Conservation (phyloP, 2,329 filamentous ascomycete genomes). For the Plenodomus lindquistii region DNA sequence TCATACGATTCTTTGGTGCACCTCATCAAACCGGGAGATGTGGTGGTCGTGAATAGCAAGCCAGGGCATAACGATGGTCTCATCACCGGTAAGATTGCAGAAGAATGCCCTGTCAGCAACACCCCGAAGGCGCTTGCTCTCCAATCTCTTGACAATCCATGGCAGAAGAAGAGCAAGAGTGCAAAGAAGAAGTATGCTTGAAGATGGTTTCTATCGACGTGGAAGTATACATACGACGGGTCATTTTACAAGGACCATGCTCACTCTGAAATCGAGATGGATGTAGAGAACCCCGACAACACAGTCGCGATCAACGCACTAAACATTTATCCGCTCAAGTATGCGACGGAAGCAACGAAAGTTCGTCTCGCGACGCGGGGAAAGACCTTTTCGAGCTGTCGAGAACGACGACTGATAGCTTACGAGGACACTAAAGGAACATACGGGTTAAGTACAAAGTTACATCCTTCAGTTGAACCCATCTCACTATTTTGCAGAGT, state of each 20-base stretch:
- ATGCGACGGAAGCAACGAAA: background rate
- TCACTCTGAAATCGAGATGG: too few relatives aligned
- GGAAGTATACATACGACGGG: constrained; percentile 11
- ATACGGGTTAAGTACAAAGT: constrained; percentile 2
- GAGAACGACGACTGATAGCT: constrained; percentile 1
- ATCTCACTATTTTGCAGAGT: background rate
- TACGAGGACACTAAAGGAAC: constrained; percentile 2
- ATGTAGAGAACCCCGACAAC: too few relatives aligned
- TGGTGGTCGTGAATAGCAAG: constrained; percentile 4
- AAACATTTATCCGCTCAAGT: too few relatives aligned
- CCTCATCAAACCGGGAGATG: constrained; percentile 4
- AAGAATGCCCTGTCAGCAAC: background rate
- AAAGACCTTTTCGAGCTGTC: constrained; percentile 7
- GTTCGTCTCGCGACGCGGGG: constrained; percentile 6
- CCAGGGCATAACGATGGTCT: constrained; percentile 1
- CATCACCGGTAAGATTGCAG: background rate
- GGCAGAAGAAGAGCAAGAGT: background rate
- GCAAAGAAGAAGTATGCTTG: constrained; percentile 3
- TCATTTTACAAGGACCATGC: constrained; percentile 1
- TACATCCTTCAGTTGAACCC: background rate
- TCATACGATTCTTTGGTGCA: constrained; percentile 3
- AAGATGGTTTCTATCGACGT: constrained; percentile 2
- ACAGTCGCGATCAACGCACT: too few relatives aligned
- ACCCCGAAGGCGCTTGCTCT: background rate
- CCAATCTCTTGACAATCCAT: background rate